Evolutionary conservation across 2,329 filamentous ascomycete species (phyloP), one percentile per base, ranked within the genome.

Genomic region (Pseudopithomyces chartarum): DNA sequence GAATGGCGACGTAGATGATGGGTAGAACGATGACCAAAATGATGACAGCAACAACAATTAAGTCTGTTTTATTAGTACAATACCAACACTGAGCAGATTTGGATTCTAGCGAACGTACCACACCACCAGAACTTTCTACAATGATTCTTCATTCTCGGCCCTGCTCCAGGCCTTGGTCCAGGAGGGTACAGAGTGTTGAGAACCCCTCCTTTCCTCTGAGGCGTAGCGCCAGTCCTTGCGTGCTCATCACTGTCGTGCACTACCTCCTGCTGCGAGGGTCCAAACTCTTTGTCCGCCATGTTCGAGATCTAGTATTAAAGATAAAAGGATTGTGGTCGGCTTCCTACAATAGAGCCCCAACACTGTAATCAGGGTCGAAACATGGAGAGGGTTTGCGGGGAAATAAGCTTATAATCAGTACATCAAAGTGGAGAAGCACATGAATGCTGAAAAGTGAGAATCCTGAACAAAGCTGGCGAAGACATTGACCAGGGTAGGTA

Each of bases 1-100:
- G 85, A 64, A 87, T 84, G 2, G 71, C 85, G 50, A 87, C 85
- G 64, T 81, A 87, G 45, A 87, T 78, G 38, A 88, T 73, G 38
- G 87, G 76, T 38, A 84, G 78, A 17, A 89, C 81, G 36, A 86
- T 76, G 13, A 89, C 73, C 33, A 86, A 78, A 42, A 82, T 70
- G 43, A 86, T 73, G 58, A 80, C 62, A 55, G 82, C 67, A 50
- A 85, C 70, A 15, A 79, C 69, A 56, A 88, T 75, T 56, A 87
- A 64, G 52, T 76, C 72, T 75, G 40, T 23, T 11, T 20, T 7
- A 47, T 67, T 32, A 64, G 57, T 40, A 26, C 38, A 3, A 26
- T 23, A 46, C 23, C 52, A 44, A 33, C 39, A 13, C 10, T 13
- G 13, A 20, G 12, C 23, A 15, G 40, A 36, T 12, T 17, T 22